Conservation (phyloP, 305 asterid species). For the Fraxinus dipetala region DNA sequence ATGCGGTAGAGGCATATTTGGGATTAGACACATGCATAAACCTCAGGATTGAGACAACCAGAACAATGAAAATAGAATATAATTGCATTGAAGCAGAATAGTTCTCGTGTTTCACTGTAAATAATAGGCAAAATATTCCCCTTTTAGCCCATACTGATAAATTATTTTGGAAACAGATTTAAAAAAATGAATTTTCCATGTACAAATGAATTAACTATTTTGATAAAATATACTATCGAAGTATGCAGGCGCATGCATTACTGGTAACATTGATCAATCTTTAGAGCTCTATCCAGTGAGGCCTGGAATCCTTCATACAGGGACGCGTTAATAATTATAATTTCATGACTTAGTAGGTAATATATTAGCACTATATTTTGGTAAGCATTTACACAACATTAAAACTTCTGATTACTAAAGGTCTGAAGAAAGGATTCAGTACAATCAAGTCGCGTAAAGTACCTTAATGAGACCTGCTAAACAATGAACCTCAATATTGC, state of each 20-base stretch:
- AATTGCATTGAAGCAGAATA: not conserved
- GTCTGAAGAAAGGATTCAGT: not conserved
- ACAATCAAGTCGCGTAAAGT: not conserved
- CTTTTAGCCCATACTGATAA: not conserved
- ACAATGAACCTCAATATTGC: constrained; percentile 48
- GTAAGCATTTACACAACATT: not conserved
- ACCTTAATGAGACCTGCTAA: constrained; percentile 51
- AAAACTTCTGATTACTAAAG: not conserved
- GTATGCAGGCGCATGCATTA: not conserved
- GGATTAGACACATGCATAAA: not conserved
- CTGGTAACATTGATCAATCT: not conserved
- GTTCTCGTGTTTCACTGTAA: not conserved
- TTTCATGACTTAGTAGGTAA: not conserved
- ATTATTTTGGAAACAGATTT: not conserved
- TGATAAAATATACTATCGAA: too few species aligned
- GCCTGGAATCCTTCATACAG: not conserved
- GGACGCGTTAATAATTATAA: not conserved
- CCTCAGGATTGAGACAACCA: not conserved
- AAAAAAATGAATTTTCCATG: too few species aligned
- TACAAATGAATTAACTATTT: not conserved
- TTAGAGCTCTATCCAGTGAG: not conserved
- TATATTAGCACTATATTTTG: not conserved
- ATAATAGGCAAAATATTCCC: not conserved
- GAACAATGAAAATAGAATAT: not conserved
- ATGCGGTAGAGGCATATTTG: not conserved